Percentiles rank a stretch among this genome's conserved stretches.
phyloP scores from a whole-genome alignment of 257 asterid genomes.

The Solanum neorickii region DNA sequence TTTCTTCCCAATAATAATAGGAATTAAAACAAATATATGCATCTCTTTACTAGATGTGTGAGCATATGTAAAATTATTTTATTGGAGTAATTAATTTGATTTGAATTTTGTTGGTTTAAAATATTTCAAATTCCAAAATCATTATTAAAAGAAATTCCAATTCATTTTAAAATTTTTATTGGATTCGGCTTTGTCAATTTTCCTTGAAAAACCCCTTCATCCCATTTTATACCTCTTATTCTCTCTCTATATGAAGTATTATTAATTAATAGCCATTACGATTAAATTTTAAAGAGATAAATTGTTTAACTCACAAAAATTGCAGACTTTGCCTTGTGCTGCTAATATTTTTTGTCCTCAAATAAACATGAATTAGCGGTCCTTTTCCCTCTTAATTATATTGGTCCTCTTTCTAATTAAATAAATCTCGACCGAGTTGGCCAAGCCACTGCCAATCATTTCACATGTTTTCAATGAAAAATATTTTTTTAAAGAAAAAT shows the following conservation, averaged over 20 bases:
- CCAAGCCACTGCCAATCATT: neutral
- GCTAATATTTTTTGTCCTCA: neutral
- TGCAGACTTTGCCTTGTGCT: neutral
- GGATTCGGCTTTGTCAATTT: neutral
- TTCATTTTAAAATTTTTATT: too few species aligned
- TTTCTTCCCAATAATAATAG: neutral
- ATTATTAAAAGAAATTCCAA: too few species aligned
- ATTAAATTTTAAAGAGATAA: neutral
- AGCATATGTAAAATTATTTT: neutral
- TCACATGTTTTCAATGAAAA: neutral
- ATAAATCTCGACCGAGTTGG: neutral
- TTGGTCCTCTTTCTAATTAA: neutral
- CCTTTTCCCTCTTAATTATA: neutral
- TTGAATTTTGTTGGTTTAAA: too few species aligned
- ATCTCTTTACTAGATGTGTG: neutral
- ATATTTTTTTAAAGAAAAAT: neutral
- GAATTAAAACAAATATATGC: neutral
- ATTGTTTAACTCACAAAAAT: neutral
- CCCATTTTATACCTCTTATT: neutral
- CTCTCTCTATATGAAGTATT: too few species aligned
- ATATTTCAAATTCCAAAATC: too few species aligned
- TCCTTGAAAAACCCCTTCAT: neutral
- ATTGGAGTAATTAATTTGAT: neutral
- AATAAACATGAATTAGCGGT: neutral
- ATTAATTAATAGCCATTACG: neutral